phyloP scores from a whole-genome alignment of 768 basidiomycete genomes.

The Tephrocybe rancida region DNA sequence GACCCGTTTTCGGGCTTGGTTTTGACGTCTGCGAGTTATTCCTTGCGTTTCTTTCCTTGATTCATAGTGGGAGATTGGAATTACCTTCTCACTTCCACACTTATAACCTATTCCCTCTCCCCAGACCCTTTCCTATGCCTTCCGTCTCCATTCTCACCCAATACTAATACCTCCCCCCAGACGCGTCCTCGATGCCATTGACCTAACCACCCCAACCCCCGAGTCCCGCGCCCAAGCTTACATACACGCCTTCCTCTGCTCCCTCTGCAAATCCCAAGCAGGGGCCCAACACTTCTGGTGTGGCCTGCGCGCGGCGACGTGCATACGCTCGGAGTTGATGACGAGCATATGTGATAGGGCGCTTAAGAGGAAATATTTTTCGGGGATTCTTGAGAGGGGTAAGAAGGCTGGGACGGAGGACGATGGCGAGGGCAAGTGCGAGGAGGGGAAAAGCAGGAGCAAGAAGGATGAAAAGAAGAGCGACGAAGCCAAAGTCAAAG shows the following conservation, averaged over 20 bases:
- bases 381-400: conserved; percentile 63
- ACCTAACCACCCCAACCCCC: conserved; percentile 43
- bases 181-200: conserved; percentile 61
- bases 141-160: conserved; percentile 21
- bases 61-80: no score
- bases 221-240: conserved; percentile 65
- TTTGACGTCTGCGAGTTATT: no score
- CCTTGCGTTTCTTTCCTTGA: no score
- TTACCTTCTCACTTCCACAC: no score
- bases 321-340: conserved; percentile 82
- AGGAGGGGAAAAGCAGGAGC: conserved; percentile 16
- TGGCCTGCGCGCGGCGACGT: conserved; percentile 71
- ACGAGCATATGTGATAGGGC: conserved; percentile 88
- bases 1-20: no score
- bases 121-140: no score
- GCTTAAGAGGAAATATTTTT: conserved; percentile 80
- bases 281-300: conserved; percentile 82
- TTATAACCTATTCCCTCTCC: no score
- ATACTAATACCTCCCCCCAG: conserved; percentile 26
- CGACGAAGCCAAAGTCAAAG: conserved; percentile 70
- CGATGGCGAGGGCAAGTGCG: no score
- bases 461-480: conserved; percentile 32
- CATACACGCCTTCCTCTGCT: conserved; percentile 71
- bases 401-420: conserved; percentile 47
- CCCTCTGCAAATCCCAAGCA: conserved; percentile 61